These are phyloP conservation scores for Agaricus blazei DNA, from an alignment of 768 basidiomycete species.

Conservation along the genomic window DNA sequence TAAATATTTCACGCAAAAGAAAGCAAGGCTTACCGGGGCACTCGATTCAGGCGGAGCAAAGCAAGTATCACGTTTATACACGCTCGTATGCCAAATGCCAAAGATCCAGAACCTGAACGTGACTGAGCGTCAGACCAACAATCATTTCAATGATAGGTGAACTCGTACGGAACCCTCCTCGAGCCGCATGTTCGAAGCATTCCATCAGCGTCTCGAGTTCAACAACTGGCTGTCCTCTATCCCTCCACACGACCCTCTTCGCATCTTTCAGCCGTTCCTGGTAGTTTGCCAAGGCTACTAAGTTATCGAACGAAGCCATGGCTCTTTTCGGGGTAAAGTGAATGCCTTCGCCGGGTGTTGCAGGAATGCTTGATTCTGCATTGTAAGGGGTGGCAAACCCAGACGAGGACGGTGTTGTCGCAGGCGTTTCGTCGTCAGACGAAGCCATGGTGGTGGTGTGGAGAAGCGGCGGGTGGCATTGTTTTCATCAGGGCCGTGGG, in stretches of 20 bases:
- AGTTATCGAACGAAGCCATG: slow-evolving; percentile 77
- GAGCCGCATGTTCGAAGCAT: slow-evolving; percentile 65
- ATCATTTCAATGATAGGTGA: background rate
- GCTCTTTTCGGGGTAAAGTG: slow-evolving; percentile 50
- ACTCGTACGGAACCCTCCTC: slow-evolving; percentile 67
- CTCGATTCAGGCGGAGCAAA: slow-evolving; percentile 63
- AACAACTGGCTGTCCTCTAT: slow-evolving; percentile 69
- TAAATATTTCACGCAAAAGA: background rate
- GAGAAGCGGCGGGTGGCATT: background rate
- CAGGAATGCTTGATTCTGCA: slow-evolving; percentile 10
- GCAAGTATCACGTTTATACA: slow-evolving; percentile 78
- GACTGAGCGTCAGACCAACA: background rate
- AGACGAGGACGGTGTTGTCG: background rate
- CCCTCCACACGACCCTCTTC: slow-evolving; percentile 77
- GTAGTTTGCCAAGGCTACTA: slow-evolving; percentile 81
- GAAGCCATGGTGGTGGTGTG: background rate
- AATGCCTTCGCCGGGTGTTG: slow-evolving; percentile 25
- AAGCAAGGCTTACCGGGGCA: slow-evolving; percentile 49
- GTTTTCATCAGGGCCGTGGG: no score
- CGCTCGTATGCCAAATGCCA: slow-evolving; percentile 80
- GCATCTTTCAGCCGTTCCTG: slow-evolving; percentile 71
- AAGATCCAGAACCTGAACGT: slow-evolving; percentile 63
- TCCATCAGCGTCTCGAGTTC: slow-evolving; percentile 60
- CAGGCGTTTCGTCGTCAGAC: background rate
- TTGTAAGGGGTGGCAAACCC: slow-evolving; percentile 1